These are phyloP conservation scores for Suillus spraguei DNA, from an alignment of 768 basidiomycete genomes.

Conservation along the genomic window DNA sequence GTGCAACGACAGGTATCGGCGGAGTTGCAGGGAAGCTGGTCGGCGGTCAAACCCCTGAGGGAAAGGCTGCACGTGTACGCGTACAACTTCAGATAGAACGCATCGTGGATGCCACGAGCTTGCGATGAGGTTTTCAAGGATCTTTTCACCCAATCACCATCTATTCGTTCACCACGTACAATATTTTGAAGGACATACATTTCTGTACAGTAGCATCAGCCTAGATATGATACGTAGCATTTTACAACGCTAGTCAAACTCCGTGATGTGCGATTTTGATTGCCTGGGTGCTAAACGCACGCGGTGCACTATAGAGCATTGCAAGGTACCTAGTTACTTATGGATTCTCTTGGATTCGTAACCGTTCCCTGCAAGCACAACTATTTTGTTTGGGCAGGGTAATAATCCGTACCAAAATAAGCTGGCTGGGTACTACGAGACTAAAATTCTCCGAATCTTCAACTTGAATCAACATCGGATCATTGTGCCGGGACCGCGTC, in stretches of 20 bases:
- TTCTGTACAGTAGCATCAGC: slow-evolving; percentile 10
- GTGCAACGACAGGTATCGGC: slow-evolving; percentile 56
- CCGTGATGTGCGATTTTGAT: no score
- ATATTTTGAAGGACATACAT: slow-evolving; percentile 6
- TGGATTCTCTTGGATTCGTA: background rate
- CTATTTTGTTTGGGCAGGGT: background rate
- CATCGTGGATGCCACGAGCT: slow-evolving; percentile 43
- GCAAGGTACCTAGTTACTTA: background rate
- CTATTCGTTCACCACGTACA: slow-evolving; percentile 11
- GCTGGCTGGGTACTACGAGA: background rate
- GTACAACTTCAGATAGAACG: slow-evolving; percentile 68
- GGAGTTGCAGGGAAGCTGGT: slow-evolving; percentile 43
- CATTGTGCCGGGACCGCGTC: background rate
- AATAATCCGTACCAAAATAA: background rate
- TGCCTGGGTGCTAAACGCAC: no score
- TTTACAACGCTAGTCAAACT: background rate
- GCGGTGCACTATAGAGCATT: background rate
- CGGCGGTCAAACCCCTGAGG: slow-evolving; percentile 63
- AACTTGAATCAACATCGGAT: background rate
- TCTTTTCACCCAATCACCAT: slow-evolving; percentile 4
- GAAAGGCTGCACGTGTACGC: slow-evolving; percentile 63
- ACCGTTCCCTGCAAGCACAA: background rate
- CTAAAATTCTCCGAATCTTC: background rate
- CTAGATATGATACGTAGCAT: background rate
- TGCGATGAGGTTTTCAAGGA: slow-evolving; percentile 8